Conservation (phyloP, 768 basidiomycete genomes). For the Lyophyllum atratum region DNA sequence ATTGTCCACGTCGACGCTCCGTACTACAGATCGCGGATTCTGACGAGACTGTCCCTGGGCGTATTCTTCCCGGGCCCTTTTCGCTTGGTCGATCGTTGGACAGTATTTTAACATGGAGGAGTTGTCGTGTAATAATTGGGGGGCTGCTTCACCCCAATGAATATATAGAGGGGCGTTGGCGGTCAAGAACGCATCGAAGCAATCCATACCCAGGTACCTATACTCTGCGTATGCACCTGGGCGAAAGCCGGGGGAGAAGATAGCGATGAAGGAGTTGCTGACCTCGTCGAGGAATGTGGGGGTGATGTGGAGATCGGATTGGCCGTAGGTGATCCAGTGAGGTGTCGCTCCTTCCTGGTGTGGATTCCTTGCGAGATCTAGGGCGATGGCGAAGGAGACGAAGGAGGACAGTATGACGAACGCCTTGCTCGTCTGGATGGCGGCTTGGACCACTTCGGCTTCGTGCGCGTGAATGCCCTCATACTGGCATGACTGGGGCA, state of each 20-base stretch:
- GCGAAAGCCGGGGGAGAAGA: background rate
- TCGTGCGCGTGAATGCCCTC: background rate
- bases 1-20: too few relatives aligned
- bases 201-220: background rate
- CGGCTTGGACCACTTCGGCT: background rate
- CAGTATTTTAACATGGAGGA: background rate
- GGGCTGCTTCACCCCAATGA: background rate
- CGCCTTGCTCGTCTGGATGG: background rate
- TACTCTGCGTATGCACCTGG: background rate
- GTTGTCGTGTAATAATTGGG: background rate
- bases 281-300: background rate
- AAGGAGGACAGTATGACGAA: background rate
- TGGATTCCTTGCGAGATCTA: background rate
- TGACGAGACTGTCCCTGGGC: too few relatives aligned
- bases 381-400: conserved; percentile 6
- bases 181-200: background rate
- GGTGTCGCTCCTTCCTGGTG: background rate
- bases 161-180: background rate
- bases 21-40: too few relatives aligned
- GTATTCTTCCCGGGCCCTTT: background rate
- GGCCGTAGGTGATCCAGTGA: background rate
- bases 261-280: background rate
- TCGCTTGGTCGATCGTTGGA: background rate
- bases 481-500: background rate
- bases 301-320: background rate